Evolutionary conservation across 1,139 yeast species (phyloP), one percentile per base, ranked within the genome.

Genomic region (Spathaspora sp.): DNA sequence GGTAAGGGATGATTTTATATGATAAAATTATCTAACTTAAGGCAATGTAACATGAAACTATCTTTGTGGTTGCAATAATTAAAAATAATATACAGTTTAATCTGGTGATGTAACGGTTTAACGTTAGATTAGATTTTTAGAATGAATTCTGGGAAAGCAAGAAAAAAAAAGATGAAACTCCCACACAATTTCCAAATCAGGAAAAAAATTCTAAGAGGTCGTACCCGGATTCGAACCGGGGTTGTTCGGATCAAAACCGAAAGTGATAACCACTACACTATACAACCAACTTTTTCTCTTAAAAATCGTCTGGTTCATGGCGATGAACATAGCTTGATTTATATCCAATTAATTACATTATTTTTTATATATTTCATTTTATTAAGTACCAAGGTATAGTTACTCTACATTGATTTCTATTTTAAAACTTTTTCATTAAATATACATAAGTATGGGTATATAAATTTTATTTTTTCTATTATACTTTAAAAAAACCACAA

Each of bases 151-250:
- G 23, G 23, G 23, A 7, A 20, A 7, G 23, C 6, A 20, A 20
- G 4, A 20, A 20, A 20, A 20, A 20, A 20, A 20, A n/a, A n/a
- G n/a, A n/a, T n/a, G n/a, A n/a, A n/a, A n/a, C n/a, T n/a, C n/a
- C n/a, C n/a, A n/a, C n/a, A n/a, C n/a, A n/a, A n/a, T n/a, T n/a
- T n/a, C 24, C 4, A 36, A 9, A 10, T 11, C 5, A 9, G 23
- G 23, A 23, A 18, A 8, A 17, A 37, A 37, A 37, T 34, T 36
- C 38, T 38, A 43, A 10, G 2, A 48, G 90, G 89, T 84, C 89
- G 83, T 81, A 82, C 89, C 90, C 90, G 90, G 91, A 84, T 83
- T 85, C 91, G 90, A 84, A 84, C 90, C 86, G 90, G 89, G 89
- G 90, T 85, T 82, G 82, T 76, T 72, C 84, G 90, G 89, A 84